Percentiles rank a stretch among this genome's conserved stretches.
phyloP scores from a whole-genome alignment of 176 grass and related monocot species.

The Puccinellia tenuiflora region DNA sequence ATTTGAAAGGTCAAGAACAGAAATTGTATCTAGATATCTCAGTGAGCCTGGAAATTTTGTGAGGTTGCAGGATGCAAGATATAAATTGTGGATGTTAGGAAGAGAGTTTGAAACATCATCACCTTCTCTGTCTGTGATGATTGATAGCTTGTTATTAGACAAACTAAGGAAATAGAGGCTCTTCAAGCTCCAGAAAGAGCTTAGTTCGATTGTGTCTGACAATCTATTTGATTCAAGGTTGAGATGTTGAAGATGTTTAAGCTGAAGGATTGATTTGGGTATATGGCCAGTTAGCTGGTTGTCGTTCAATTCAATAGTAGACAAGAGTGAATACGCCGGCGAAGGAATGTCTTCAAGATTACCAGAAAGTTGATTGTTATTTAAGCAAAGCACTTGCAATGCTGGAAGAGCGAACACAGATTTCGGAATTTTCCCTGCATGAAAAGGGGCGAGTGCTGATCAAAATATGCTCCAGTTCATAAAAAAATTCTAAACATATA shows the following conservation, averaged over 20 bases:
- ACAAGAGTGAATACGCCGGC: neutral
- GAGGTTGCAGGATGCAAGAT: constrained; percentile 31
- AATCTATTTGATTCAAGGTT: neutral
- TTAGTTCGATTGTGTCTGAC: constrained; percentile 11
- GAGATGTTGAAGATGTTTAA: neutral
- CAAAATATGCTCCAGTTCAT: neutral
- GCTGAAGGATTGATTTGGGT: constrained; percentile 16
- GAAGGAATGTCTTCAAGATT: neutral
- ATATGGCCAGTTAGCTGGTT: constrained; percentile 10
- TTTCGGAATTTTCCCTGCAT: neutral
- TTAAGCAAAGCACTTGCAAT: neutral
- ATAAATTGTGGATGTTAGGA: neutral
- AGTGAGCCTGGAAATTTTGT: neutral
- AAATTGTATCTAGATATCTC: neutral
- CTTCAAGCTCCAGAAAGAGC: neutral
- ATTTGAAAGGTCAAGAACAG: neutral
- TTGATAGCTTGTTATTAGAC: constrained; percentile 8
- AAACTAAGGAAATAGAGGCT: neutral
- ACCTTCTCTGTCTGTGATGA: neutral
- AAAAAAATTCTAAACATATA: too few relatives aligned
- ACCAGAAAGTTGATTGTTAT: neutral
- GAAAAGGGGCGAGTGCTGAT: neutral
- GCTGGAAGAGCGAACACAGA: constrained; percentile 6
- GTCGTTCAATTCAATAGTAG: rapidly evolving
- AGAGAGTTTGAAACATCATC: neutral